Percentiles rank a stretch among this genome's conserved stretches.
These are phyloP conservation scores for Colletotrichum higginsianum DNA, from an alignment of 2,329 filamentous ascomycete genomes.

Conservation along the genomic window DNA sequence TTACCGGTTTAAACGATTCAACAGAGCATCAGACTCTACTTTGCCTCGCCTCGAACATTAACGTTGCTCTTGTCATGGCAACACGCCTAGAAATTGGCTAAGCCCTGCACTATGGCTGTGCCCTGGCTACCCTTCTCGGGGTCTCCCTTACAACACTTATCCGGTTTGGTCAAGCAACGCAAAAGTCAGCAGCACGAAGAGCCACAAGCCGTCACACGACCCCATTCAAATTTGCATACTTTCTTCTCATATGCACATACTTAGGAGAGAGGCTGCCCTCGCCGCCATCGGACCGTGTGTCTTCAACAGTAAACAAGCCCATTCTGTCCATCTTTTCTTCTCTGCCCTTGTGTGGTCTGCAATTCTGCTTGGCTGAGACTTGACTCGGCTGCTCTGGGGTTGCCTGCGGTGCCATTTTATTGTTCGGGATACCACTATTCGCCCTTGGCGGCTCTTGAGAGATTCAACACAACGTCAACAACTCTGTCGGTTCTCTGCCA, in stretches of 20 bases:
- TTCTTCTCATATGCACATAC: background rate
- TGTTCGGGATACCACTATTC: slow-evolving; percentile 13
- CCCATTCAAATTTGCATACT: background rate
- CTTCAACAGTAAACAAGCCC: slow-evolving; percentile 10
- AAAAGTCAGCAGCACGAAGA: background rate
- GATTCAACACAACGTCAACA: no score
- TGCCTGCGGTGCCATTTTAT: background rate
- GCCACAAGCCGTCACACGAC: background rate
- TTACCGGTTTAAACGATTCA: background rate
- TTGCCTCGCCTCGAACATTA: background rate
- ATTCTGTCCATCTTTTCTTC: slow-evolving; percentile 14
- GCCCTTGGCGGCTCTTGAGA: background rate
- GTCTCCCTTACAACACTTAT: background rate
- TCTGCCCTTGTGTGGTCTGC: slow-evolving; percentile 12
- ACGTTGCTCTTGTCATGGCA: background rate
- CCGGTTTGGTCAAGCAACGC: background rate
- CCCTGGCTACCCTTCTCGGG: slow-evolving; percentile 3
- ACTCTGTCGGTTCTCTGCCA: slow-evolving; percentile 7
- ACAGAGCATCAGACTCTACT: no score
- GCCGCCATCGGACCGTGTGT: background rate
- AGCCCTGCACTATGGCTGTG: slow-evolving; percentile 26
- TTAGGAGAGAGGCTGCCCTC: background rate
- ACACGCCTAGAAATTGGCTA: background rate
- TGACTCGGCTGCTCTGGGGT: background rate
- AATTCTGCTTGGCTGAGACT: background rate